Evolutionary conservation across 140 eudicot genomes (phyloP), one percentile per base, ranked within the genome.

Genomic region (Bidens hawaiensis): DNA sequence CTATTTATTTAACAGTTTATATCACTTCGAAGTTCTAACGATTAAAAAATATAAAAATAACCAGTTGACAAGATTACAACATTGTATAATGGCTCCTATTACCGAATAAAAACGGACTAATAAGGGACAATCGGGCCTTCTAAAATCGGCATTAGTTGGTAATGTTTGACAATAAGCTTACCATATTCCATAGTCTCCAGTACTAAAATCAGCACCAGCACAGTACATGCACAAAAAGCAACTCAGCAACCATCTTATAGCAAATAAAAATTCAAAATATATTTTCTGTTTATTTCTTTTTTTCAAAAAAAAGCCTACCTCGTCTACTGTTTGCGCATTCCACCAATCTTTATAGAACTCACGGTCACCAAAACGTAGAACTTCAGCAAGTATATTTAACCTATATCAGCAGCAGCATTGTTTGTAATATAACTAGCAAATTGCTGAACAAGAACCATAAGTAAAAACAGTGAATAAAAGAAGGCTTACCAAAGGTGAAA

Each of bases 151-250:
- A n/a, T n/a, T n/a, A 23, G 8, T 22, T 2, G 14, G 7, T 19
- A 36, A 52, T 15, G 69, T 41, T 54, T n/a, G 45, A 55, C 75
- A 31, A 34, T 27, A 18, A n/a, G 73, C 82, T 69, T 75, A 87
- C 95, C 95, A 87, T 83, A 76, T 87, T 87, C 95, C 95, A 87
- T 81, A 81, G 77, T 70, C 95, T 81, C 95, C 95, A 87, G 63
- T 87, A 87, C 95, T 87, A 78, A 71, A 53, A 38, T 50, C 68
- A 78, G 79, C 58, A 24, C 10, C 58, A 24, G 13, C 58, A 51
- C 58, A 51, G 22, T 56, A 63, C 16, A 38, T 22, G 31, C 69
- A 52, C 38, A 26, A 65, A 57, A 25, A 64, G 54, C 19, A 47
- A 33, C 15, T 49, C 48, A 70, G 26, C 34, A 47, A 72, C 60